A percentile compares a stretch with the other conserved stretches of the same genome.
Conservation (phyloP, 352 stramenopile genomes). For the Pilasporangium apinafurcum region DNA sequence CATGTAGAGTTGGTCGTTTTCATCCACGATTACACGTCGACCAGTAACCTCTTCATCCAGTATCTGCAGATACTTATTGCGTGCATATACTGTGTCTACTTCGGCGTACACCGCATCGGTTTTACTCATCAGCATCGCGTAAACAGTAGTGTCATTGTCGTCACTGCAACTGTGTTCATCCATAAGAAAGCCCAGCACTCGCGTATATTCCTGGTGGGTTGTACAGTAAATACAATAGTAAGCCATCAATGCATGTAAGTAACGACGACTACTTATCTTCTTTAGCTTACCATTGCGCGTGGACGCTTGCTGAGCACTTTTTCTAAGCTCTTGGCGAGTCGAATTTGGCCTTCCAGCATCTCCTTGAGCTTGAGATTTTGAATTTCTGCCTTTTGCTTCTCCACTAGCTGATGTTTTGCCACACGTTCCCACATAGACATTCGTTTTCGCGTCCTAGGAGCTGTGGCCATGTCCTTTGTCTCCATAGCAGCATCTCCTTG, state of each 20-base stretch:
- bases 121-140: conserved; percentile 8
- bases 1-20: conserved; percentile 9
- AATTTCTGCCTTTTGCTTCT: conserved; percentile 13
- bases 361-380: conserved; percentile 21
- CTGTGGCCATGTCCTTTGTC: too few relatives aligned
- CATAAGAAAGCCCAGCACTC: too few relatives aligned
- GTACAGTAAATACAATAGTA: too few relatives aligned
- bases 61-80: conserved; percentile 8
- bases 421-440: conserved; percentile 20
- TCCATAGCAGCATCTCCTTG: too few relatives aligned
- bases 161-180: too few relatives aligned
- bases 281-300: conserved; percentile 4
- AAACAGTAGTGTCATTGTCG: conserved; percentile 5
- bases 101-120: conserved; percentile 6
- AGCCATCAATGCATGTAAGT: too few relatives aligned
- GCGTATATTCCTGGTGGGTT: too few relatives aligned
- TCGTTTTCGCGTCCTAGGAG: not conserved
- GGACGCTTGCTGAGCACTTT: conserved; percentile 12
- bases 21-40: conserved; percentile 6
- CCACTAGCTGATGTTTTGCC: conserved; percentile 14
- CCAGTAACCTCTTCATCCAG: conserved; percentile 6
- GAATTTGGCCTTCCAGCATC: conserved; percentile 19
- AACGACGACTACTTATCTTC: too few relatives aligned
- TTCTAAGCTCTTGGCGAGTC: conserved; percentile 14
- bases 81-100: conserved; percentile 3